These are phyloP conservation scores for Kodamaea plutei DNA, from an alignment of 1,139 yeast species.

Conservation along the genomic window DNA sequence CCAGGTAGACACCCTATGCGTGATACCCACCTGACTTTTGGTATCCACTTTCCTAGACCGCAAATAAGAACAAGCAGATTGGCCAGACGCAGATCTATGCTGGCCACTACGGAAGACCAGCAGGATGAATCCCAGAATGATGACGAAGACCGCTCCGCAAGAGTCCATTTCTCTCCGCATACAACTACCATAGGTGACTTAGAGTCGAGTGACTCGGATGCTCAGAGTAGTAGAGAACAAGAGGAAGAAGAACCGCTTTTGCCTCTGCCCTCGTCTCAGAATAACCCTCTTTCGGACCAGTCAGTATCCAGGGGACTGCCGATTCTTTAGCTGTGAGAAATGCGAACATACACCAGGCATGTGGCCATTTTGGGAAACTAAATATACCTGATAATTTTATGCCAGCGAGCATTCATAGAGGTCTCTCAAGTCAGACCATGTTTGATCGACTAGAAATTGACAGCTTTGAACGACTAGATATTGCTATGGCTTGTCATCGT, in stretches of 20 bases:
- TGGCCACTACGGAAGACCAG: conserved; percentile 4
- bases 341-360: too few species aligned
- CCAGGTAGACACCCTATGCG: conserved; percentile 34
- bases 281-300: conserved; percentile 8
- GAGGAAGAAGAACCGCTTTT: conserved; percentile 7
- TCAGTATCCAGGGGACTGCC: neutral
- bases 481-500: too few species aligned
- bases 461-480: too few species aligned
- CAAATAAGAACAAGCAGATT: conserved; percentile 7
- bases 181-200: conserved; percentile 12
- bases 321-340: neutral
- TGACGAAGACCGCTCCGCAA: conserved; percentile 4
- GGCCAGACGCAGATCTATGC: conserved; percentile 6
- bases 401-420: too few species aligned
- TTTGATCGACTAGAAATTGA: too few species aligned
- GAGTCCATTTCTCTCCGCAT: conserved; percentile 12
- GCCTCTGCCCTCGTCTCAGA: conserved; percentile 8
- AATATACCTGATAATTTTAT: too few species aligned
- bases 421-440: too few species aligned
- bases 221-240: conserved; percentile 3
- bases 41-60: conserved; percentile 3
- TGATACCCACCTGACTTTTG: conserved; percentile 1
- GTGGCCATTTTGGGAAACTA: too few species aligned
- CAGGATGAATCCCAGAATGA: conserved; percentile 3
- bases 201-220: conserved; percentile 5